phyloP scores from a whole-genome alignment of 108 stramenopile species.

The Craspedostauros australis region DNA sequence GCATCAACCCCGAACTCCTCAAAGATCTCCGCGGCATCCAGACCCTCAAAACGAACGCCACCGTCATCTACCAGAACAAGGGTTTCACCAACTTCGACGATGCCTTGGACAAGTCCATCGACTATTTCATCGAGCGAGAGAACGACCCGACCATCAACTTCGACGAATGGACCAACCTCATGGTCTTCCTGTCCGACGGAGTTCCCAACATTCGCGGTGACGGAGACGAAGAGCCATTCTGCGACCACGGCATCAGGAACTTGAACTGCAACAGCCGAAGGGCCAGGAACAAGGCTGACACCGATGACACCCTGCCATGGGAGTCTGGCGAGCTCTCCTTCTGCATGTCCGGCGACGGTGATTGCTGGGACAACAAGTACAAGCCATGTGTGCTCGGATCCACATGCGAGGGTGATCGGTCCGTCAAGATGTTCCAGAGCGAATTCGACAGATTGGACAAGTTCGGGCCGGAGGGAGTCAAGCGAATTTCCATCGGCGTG shows the following conservation, averaged over 20 bases:
- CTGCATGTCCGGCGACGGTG: background rate
- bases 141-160: background rate
- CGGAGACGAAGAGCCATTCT: slow-evolving; percentile 18
- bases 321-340: background rate
- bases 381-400: slow-evolving; percentile 14
- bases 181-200: slow-evolving; percentile 36
- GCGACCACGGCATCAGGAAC: background rate
- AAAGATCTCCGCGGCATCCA: background rate
- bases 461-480: slow-evolving; percentile 5
- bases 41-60: background rate
- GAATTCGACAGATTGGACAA: slow-evolving; percentile 11
- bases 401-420: background rate
- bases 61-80: slow-evolving; percentile 1
- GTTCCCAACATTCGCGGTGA: slow-evolving; percentile 29
- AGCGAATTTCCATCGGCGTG: slow-evolving; percentile 25
- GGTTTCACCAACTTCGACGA: slow-evolving; percentile 36
- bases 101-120: slow-evolving; percentile 20
- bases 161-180: slow-evolving; percentile 8
- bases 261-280: background rate
- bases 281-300: slow-evolving; percentile 1
- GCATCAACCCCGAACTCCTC: slow-evolving; percentile 1
- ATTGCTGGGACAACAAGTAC: background rate
- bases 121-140: slow-evolving; percentile 25
- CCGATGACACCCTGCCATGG: background rate
- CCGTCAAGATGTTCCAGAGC: slow-evolving; percentile 7